These are phyloP conservation scores for Papiliotrema terrestris DNA, from an alignment of 1,284 basidiomycete genomes.

Conservation along the genomic window DNA sequence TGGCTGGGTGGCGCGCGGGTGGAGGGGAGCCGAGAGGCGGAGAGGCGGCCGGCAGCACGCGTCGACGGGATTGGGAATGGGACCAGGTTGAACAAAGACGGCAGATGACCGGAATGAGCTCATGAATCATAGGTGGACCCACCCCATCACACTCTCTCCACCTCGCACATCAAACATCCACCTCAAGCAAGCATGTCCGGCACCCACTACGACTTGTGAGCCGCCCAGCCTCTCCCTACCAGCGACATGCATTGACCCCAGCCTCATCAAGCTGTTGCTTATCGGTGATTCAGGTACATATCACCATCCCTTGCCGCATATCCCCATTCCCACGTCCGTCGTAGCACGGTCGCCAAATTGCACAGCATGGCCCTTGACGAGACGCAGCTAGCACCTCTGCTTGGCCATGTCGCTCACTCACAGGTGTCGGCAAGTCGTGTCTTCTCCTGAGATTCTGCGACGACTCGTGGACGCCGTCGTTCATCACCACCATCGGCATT, in stretches of 20 bases:
- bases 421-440: slow-evolving; percentile 98
- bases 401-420: too few species aligned
- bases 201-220: slow-evolving; percentile 50
- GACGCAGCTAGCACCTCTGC: too few species aligned
- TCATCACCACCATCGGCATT: slow-evolving; percentile 93
- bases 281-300: slow-evolving; percentile 88
- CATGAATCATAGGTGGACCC: neutral
- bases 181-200: slow-evolving; percentile 35
- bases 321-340: neutral
- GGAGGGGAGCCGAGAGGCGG: neutral
- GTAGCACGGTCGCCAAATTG: neutral
- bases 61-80: too few species aligned
- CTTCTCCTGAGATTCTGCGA: slow-evolving; percentile 97
- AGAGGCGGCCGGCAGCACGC: too few species aligned
- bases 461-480: slow-evolving; percentile 98
- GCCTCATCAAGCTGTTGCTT: slow-evolving; percentile 90
- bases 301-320: neutral
- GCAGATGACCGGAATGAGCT: neutral
- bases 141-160: neutral
- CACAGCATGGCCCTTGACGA: too few species aligned
- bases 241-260: slow-evolving; percentile 5
- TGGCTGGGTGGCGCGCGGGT: neutral
- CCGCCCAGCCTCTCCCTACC: neutral
- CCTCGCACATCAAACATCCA: neutral
- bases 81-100: neutral